Evolutionary conservation across 805 yeast species (phyloP).

Genomic region (Maudiozyma saulgeensis): DNA sequence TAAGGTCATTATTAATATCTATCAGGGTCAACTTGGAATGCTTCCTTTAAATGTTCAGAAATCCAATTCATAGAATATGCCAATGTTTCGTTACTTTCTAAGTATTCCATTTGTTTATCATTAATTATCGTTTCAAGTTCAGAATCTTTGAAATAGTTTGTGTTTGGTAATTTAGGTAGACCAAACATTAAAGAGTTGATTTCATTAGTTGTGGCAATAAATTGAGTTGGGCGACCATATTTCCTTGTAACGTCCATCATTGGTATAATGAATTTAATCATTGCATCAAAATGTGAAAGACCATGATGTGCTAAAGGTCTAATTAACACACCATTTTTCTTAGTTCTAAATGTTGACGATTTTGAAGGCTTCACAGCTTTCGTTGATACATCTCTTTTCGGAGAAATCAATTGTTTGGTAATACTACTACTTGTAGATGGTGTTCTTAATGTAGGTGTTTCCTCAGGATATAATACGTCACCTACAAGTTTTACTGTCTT

Average conservation of each 20-base stretch:
- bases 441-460: slow-evolving; percentile 1
- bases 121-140: slow-evolving; percentile 5
- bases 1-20: neutral
- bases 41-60: slow-evolving; percentile 6
- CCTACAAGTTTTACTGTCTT: slow-evolving; percentile 18
- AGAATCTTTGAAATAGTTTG: slow-evolving; percentile 32
- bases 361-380: slow-evolving; percentile 3
- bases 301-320: slow-evolving; percentile 64
- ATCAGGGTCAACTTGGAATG: neutral
- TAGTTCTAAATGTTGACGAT: slow-evolving; percentile 4
- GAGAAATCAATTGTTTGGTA: slow-evolving; percentile 7
- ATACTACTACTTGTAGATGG: slow-evolving; percentile 6
- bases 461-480: slow-evolving; percentile 10
- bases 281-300: slow-evolving; percentile 55
- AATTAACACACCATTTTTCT: slow-evolving; percentile 31
- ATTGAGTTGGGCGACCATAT: slow-evolving; percentile 64
- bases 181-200: slow-evolving; percentile 53
- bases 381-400: slow-evolving; percentile 9
- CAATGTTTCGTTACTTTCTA: slow-evolving; percentile 8
- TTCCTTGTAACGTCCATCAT: slow-evolving; percentile 54
- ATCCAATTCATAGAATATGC: slow-evolving; percentile 13
- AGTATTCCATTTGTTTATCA: neutral
- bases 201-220: slow-evolving; percentile 44
- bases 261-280: slow-evolving; percentile 58
- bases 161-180: slow-evolving; percentile 62